A percentile compares a stretch with the other conserved stretches of the same genome.
These are phyloP conservation scores for Phytophthora rubi DNA, from an alignment of 352 stramenopile species.

Conservation along the genomic window DNA sequence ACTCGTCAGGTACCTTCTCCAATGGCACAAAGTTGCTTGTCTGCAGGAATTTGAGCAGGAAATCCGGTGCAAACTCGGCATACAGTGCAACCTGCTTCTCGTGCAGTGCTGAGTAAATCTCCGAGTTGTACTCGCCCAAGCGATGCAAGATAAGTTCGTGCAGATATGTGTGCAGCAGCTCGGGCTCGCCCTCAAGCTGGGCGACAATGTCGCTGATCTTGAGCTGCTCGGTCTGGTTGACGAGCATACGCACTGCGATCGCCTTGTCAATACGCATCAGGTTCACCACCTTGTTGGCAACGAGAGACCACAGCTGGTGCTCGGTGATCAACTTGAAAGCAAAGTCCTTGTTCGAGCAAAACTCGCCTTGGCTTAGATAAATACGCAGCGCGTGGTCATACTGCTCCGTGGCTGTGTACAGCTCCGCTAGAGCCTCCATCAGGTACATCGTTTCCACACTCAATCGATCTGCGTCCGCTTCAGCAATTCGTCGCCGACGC, in stretches of 20 bases:
- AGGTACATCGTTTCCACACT: constrained; percentile 85
- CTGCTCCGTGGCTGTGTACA: constrained; percentile 85
- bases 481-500: constrained; percentile 70
- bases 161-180: constrained; percentile 77
- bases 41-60: constrained; percentile 80
- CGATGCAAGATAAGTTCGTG: constrained; percentile 79
- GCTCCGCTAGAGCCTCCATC: constrained; percentile 80
- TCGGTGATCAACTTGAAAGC: constrained; percentile 87
- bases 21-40: constrained; percentile 84
- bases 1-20: constrained; percentile 63
- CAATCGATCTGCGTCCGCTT: constrained; percentile 57
- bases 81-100: constrained; percentile 82
- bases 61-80: constrained; percentile 64
- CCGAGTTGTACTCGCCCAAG: constrained; percentile 78
- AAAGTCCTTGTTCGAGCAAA: constrained; percentile 87
- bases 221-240: constrained; percentile 82
- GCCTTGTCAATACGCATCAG: constrained; percentile 80
- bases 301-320: constrained; percentile 80
- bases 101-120: constrained; percentile 75
- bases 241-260: constrained; percentile 77
- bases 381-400: constrained; percentile 86
- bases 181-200: constrained; percentile 66
- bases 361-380: constrained; percentile 84
- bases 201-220: constrained; percentile 80
- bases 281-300: constrained; percentile 81